A percentile compares a stretch with the other conserved stretches of the same genome.
Evolutionary conservation across 1,139 yeast genomes (phyloP).

Genomic region (Saccharomyces hybrid): DNA sequence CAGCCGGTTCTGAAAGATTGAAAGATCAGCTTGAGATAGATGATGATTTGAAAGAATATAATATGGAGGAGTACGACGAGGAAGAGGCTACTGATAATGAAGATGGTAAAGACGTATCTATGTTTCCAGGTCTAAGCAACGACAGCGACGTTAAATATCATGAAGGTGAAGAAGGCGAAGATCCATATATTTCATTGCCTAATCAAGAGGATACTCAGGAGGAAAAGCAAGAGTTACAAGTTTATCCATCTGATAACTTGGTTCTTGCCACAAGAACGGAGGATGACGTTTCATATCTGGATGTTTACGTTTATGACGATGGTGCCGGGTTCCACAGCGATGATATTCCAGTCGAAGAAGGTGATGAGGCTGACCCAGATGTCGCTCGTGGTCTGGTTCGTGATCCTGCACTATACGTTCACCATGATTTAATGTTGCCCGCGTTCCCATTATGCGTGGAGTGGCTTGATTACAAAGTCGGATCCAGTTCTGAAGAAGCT

Average conservation of each 20-base stretch:
- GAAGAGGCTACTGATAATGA: slow-evolving; percentile 40
- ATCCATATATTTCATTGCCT: slow-evolving; percentile 74
- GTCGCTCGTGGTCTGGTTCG: slow-evolving; percentile 64
- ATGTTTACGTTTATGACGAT: slow-evolving; percentile 90
- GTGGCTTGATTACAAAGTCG: slow-evolving; percentile 78
- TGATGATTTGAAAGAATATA: slow-evolving; percentile 82
- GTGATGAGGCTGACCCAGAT: slow-evolving; percentile 54
- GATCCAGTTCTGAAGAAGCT: slow-evolving; percentile 38
- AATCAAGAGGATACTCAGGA: slow-evolving; percentile 52
- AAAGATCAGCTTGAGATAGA: slow-evolving; percentile 55
- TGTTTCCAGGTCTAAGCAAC: slow-evolving; percentile 61
- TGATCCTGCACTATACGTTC: slow-evolving; percentile 80
- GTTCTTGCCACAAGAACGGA: slow-evolving; percentile 91
- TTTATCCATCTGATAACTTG: slow-evolving; percentile 84
- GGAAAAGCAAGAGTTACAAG: slow-evolving; percentile 76
- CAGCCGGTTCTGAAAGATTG: slow-evolving; percentile 25
- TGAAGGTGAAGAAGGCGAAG: slow-evolving; percentile 56
- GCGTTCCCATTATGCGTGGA: slow-evolving; percentile 95
- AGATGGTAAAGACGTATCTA: slow-evolving; percentile 45
- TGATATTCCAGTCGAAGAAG: slow-evolving; percentile 51
- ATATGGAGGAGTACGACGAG: slow-evolving; percentile 76
- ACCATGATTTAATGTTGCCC: slow-evolving; percentile 94
- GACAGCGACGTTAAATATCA: slow-evolving; percentile 45
- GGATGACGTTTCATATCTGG: slow-evolving; percentile 87
- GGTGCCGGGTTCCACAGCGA: slow-evolving; percentile 76